phyloP scores from a whole-genome alignment of 192 early-diverging fungal genomes.

The Coemansia sp. region DNA sequence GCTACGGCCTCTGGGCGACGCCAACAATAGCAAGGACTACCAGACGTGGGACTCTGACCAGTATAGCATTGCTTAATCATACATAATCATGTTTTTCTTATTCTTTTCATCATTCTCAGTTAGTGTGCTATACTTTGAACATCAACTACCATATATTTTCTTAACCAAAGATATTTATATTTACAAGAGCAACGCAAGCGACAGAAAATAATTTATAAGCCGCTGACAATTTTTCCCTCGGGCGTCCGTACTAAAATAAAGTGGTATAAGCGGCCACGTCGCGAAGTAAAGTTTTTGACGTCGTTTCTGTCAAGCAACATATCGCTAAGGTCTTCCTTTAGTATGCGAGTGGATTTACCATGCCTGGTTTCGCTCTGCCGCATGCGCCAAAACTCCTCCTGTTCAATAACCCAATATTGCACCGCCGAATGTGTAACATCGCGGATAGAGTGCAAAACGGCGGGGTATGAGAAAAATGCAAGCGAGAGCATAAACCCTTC shows the following conservation, averaged over 20 bases:
- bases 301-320: slow-evolving; percentile 29
- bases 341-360: background rate
- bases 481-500: slow-evolving; percentile 44
- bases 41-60: slow-evolving; percentile 46
- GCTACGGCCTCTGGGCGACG: slow-evolving; percentile 44
- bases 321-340: slow-evolving; percentile 2
- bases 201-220: background rate
- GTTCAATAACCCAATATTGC: slow-evolving; percentile 54
- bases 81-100: background rate
- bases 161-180: background rate
- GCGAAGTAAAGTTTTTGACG: slow-evolving; percentile 36
- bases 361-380: slow-evolving; percentile 16
- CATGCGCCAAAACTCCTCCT: slow-evolving; percentile 51
- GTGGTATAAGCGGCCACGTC: slow-evolving; percentile 42
- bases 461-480: slow-evolving; percentile 48
- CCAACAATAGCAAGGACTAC: slow-evolving; percentile 29
- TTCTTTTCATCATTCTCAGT: background rate
- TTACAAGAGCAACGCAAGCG: background rate
- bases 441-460: slow-evolving; percentile 46
- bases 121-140: background rate
- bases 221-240: slow-evolving; percentile 35
- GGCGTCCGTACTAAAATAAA: slow-evolving; percentile 34
- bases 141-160: background rate
- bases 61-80: slow-evolving; percentile 22
- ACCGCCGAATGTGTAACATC: slow-evolving; percentile 42